These are phyloP conservation scores for Moniliella sp. DNA, from an alignment of 1,284 basidiomycete species.

Conservation along the genomic window DNA sequence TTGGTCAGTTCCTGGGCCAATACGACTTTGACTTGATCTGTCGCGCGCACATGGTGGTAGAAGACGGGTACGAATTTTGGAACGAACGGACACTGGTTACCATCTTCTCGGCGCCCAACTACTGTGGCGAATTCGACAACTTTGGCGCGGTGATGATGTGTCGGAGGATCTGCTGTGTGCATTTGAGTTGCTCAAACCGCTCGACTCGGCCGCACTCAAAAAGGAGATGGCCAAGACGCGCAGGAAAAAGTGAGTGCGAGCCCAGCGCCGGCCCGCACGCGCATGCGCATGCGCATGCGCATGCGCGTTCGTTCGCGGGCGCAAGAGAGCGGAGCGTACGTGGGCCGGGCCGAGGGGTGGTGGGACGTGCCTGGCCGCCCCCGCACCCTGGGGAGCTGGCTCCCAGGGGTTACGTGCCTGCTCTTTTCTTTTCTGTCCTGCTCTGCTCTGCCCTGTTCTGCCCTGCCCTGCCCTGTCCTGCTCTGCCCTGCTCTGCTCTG, in stretches of 20 bases:
- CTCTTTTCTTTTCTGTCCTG: no score
- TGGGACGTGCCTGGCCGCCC: no score
- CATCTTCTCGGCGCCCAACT: conserved; percentile 80
- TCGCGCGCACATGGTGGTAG: conserved; percentile 98
- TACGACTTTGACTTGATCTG: conserved; percentile 96
- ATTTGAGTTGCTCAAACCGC: conserved; percentile 84
- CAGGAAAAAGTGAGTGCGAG: conserved; percentile 49
- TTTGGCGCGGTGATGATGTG: conserved; percentile 60
- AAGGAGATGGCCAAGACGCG: conserved; percentile 98
- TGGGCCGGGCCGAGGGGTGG: no score
- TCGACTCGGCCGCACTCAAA: conserved; percentile 78
- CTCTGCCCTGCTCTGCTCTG: no score
- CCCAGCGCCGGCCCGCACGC: no score
- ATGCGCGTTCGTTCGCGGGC: no score
- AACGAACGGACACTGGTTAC: conserved; percentile 94
- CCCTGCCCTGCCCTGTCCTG: no score
- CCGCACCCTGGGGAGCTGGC: no score
- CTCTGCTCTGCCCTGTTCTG: no score
- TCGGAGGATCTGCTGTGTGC: conserved; percentile 92
- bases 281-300: no score
- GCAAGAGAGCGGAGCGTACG: no score
- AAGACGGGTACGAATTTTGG: conserved; percentile 94
- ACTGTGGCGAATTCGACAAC: conserved; percentile 95
- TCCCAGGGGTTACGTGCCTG: no score
- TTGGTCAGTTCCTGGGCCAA: conserved; percentile 69